Evolutionary conservation across 306 rosid species (phyloP), one percentile per base, ranked within the genome.

Genomic region (Rubus parviflorus): DNA sequence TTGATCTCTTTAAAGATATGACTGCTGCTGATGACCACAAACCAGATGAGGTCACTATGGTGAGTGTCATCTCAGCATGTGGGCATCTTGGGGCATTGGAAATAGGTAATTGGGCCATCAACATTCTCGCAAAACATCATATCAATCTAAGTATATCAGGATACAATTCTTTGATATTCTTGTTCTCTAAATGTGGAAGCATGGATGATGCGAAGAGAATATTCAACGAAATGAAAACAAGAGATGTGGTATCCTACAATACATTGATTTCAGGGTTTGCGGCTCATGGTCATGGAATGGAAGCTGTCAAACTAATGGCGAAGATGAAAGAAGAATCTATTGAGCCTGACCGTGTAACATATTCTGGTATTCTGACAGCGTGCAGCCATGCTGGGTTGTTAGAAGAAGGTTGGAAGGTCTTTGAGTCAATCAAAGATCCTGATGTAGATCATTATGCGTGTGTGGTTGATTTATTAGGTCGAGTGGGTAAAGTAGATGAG

Each of bases 41-140:
- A 77, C 93, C 96, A 37, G 85, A 90, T 85, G 91, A 90, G 82
- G 89, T 88, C 81, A 90, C 96, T 42, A 72, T 85, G 88, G 90
- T 85, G 54, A 86, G 90, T 84, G 90, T 87, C 70, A 77, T 90
- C 49, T 87, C 96, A 58, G 91, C 93, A 10, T 88, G 96, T 84
- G 93, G 89, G 73, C 96, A 88, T 85, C 84, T 90, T 61, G 91
- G 91, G 75, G 88, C 86, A 10, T 79, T 85, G 75, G 84, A 85
- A 63, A 79, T 88, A 47, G 88, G 96, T 74, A 82, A 84, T 57
- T 90, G 93, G 96, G 85, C 79, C n/a, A 61, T 87, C 80, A 85
- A 75, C 70, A 57, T 82, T 66, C 75, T 84, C 25, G 67, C 23
- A 23, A 87, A 85, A 78, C 78, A 81, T 52, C 77, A 75, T 63